Evolutionary conservation across 2,329 filamentous ascomycete species (phyloP), one percentile per base, ranked within the genome.

Genomic region (Fusarium denticulatum): DNA sequence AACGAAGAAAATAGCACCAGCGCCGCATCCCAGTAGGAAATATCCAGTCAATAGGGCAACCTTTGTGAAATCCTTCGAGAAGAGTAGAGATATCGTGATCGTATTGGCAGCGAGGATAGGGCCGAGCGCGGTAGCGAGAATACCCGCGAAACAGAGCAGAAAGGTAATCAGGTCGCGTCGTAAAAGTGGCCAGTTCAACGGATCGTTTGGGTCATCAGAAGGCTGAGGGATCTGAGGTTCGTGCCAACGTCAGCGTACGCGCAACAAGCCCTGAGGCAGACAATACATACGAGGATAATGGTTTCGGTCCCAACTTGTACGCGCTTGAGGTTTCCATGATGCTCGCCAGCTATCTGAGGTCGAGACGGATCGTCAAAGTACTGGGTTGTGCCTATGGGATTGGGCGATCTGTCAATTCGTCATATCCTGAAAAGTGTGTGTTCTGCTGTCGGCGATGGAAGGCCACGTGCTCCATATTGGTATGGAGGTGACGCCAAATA

Each of bases 71-170:
- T 87, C 86, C 53, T 86, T 85, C 12, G 80, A 72, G 81, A 95
- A 94, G 79, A 90, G 87, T 36, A 92, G 84, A 9, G 92, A 89
- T 58, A 98, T 86, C 9, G 92, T 93, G 65, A 97, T 85, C 3
- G 95, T 97, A 82, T 97, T 95, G 64, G 95, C 94, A 50, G 95
- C 95, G 73, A 98, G 91, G 64, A 98, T 92, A 9, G 96, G 93
- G 36, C 93, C 94, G 15, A 97, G 90, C 1, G 93, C 92, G 18
- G 94, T 93, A 58, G 94, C 95, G 75, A 98, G 92, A 79, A 97
- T 92, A 71, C 93, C 92, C 30, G 93, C 89, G 67, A 96, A 83
- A 72, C 93, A 97, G 32, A 98, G 90, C 71, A 94, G 88, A 65
- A 90, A 86, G 69, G 95, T 92, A 79, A 96, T 95, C 60, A 93